Evolutionary conservation across 1,284 basidiomycete species (phyloP).

Genomic region (Cryptococcus sp.): DNA sequence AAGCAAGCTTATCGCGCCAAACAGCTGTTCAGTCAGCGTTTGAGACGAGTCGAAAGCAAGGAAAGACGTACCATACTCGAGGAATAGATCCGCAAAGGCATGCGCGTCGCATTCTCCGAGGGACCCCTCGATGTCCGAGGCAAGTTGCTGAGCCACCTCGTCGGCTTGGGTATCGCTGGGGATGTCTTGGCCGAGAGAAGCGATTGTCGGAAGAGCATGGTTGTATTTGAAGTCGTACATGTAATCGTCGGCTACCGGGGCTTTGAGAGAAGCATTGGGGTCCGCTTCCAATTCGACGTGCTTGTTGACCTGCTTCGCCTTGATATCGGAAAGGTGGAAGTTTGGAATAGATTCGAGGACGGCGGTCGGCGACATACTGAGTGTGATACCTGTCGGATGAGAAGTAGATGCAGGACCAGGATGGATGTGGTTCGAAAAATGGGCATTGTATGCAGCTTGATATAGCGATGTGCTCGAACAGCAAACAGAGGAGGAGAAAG

Average conservation of each 20-base stretch:
- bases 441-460: no score
- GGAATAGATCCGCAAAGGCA: slow-evolving; percentile 21
- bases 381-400: no score
- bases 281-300: neutral
- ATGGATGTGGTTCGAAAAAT: no score
- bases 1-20: slow-evolving; percentile 21
- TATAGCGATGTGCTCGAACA: no score
- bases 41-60: neutral
- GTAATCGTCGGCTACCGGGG: slow-evolving; percentile 18
- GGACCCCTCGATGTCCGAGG: slow-evolving; percentile 1
- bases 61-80: slow-evolving; percentile 20
- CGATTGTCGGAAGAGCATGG: slow-evolving; percentile 17
- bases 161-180: slow-evolving; percentile 9
- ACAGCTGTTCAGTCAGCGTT: slow-evolving; percentile 10
- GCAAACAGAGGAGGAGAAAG: no score
- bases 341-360: slow-evolving; percentile 3
- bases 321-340: slow-evolving; percentile 8
- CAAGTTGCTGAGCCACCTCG: slow-evolving; percentile 6
- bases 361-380: slow-evolving; percentile 17
- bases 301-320: slow-evolving; percentile 15
- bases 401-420: no score
- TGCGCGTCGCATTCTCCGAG: slow-evolving; percentile 8
- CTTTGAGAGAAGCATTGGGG: neutral
- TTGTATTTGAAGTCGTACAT: slow-evolving; percentile 30
- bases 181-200: slow-evolving; percentile 11